These are phyloP conservation scores for Aureobasidium musti DNA, from an alignment of 2,329 filamentous ascomycete genomes.

Conservation along the genomic window DNA sequence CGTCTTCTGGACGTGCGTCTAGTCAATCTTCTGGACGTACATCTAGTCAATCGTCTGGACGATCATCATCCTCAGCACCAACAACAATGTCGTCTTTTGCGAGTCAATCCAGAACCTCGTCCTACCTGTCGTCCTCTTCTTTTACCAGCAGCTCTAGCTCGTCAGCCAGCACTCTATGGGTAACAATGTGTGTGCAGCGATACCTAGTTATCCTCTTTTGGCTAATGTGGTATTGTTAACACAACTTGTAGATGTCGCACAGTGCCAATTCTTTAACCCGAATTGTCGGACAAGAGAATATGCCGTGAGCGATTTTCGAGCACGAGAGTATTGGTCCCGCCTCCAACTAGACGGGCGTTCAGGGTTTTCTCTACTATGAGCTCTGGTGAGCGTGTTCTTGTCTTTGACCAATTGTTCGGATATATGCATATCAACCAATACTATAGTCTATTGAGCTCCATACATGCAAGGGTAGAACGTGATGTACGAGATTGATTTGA, in stretches of 20 bases:
- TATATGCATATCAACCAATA: not conserved
- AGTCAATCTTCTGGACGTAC: not conserved
- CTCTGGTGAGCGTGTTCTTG: not conserved
- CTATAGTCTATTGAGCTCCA: not conserved
- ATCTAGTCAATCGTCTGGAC: not conserved
- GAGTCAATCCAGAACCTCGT: not conserved
- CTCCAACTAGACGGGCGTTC: not conserved
- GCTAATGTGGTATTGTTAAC: not conserved
- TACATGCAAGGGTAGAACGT: not conserved
- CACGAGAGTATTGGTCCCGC: not conserved
- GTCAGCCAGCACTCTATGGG: slow-evolving; percentile 4
- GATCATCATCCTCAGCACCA: not conserved
- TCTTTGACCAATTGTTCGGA: not conserved
- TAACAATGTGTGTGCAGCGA: not conserved
- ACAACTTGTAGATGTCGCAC: not conserved
- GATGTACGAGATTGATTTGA: not conserved
- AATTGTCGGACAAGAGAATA: not conserved
- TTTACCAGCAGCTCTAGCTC: not conserved
- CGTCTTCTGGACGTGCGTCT: not conserved
- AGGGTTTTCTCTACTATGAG: not conserved
- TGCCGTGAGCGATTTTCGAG: not conserved
- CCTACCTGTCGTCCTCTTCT: slow-evolving; percentile 7
- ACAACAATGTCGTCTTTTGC: not conserved
- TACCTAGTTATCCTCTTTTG: too few species aligned
- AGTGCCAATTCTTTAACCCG: not conserved